Evolutionary conservation across 768 basidiomycete genomes (phyloP).

Genomic region (Tephrocybe sp.): DNA sequence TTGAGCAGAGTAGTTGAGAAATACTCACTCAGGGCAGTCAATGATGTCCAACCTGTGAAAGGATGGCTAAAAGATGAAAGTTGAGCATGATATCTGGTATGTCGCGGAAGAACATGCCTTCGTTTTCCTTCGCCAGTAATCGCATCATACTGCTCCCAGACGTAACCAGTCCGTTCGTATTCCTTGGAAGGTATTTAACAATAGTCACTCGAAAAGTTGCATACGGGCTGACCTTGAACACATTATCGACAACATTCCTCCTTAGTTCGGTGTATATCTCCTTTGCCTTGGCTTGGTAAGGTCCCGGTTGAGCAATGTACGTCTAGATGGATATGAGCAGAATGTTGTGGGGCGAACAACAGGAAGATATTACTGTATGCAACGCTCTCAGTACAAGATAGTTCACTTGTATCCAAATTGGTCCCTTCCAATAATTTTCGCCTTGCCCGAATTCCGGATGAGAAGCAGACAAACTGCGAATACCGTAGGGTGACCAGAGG

Average conservation of each 20-base stretch:
- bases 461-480: constrained; percentile 84
- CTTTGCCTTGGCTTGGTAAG: constrained; percentile 71
- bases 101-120: constrained; percentile 53
- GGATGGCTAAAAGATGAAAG: constrained; percentile 63
- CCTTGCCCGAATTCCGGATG: constrained; percentile 90
- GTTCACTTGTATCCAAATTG: constrained; percentile 98
- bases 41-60: constrained; percentile 96
- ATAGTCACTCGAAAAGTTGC: neutral
- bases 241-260: constrained; percentile 82
- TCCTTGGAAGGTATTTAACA: constrained; percentile 50
- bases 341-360: neutral
- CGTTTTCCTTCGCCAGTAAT: constrained; percentile 79
- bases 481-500: constrained; percentile 89
- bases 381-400: constrained; percentile 83
- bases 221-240: constrained; percentile 45
- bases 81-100: neutral
- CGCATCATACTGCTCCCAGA: constrained; percentile 97
- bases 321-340: constrained; percentile 42
- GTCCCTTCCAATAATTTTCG: constrained; percentile 97
- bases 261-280: constrained; percentile 81
- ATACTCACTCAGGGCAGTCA: constrained; percentile 81
- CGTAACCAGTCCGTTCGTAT: constrained; percentile 89
- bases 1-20: neutral
- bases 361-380: constrained; percentile 52
- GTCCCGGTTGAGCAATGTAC: constrained; percentile 79